These are phyloP conservation scores for Aspergillus neotritici DNA, from an alignment of 2,329 filamentous ascomycete species.

Conservation along the genomic window DNA sequence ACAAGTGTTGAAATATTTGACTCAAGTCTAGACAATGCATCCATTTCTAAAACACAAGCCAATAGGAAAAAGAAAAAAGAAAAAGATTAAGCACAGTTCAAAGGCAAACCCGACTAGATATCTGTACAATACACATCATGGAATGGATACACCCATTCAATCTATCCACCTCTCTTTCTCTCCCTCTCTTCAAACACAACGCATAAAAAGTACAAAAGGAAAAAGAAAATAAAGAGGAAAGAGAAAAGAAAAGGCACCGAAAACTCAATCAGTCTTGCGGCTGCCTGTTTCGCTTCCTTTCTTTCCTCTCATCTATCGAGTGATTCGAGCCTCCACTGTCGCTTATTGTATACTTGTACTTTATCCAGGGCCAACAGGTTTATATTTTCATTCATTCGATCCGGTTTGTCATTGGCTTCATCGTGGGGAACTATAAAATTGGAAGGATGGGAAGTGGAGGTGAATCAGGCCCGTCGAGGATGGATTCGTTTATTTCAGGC, in stretches of 20 bases:
- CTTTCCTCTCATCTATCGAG: too few species aligned
- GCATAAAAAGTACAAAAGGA: too few species aligned
- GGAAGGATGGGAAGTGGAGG: too few species aligned
- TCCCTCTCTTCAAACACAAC: neutral
- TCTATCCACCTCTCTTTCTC: neutral
- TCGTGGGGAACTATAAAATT: too few species aligned
- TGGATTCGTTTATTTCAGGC: conserved; percentile 68
- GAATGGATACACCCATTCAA: conserved; percentile 4
- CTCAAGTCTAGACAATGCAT: conserved; percentile 28
- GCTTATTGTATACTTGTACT: too few species aligned
- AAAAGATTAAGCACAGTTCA: conserved; percentile 23
- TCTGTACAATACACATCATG: conserved; percentile 36
- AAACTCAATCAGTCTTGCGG: too few species aligned
- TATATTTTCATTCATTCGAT: neutral
- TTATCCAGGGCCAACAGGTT: too few species aligned
- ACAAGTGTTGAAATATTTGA: too few species aligned
- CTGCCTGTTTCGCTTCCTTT: too few species aligned
- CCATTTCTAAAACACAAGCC: conserved; percentile 29
- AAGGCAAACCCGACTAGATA: conserved; percentile 36
- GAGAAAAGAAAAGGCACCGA: too few species aligned
- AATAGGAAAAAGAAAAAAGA: conserved; percentile 24
- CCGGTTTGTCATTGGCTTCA: conserved; percentile 9
- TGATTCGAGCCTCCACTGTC: too few species aligned
- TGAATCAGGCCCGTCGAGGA: conserved; percentile 1
- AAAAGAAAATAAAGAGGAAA: too few species aligned